phyloP scores from a whole-genome alignment of 441 rosid genomes.

The Metrosideros polymorpha region DNA sequence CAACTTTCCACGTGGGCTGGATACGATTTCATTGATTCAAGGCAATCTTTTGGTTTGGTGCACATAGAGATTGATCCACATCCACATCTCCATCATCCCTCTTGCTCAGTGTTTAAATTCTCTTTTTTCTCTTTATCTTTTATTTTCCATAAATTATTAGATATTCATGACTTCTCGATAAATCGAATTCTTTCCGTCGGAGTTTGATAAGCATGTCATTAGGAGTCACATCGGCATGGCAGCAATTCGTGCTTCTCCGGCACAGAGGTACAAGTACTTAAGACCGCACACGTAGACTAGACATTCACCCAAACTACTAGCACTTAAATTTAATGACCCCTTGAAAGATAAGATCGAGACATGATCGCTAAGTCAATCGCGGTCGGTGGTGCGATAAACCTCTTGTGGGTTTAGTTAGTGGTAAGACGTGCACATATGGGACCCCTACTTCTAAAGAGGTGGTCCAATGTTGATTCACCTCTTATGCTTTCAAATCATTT shows the following conservation, averaged over 20 bases:
- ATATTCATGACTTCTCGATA: too few species aligned
- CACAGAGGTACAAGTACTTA: not conserved
- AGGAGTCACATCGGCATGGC: not conserved
- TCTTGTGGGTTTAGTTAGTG: not conserved
- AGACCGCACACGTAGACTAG: not conserved
- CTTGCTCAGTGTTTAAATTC: too few species aligned
- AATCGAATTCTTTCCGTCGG: too few species aligned
- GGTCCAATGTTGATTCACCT: not conserved
- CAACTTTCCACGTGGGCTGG: not conserved
- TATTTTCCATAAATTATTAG: too few species aligned
- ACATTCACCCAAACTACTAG: rapidly evolving
- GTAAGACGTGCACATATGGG: not conserved
- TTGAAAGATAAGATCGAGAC: not conserved
- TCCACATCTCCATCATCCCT: too few species aligned
- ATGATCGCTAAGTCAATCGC: not conserved
- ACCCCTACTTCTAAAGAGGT: not conserved
- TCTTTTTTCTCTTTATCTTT: too few species aligned
- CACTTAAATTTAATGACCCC: not conserved
- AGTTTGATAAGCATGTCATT: not conserved
- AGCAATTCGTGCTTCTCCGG: not conserved
- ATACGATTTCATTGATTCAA: not conserved
- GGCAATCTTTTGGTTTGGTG: not conserved
- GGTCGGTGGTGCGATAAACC: not conserved
- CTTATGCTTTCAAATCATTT: not conserved
- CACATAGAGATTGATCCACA: not conserved